phyloP scores from a whole-genome alignment of 2,329 filamentous ascomycete species.

The Trichophyton benhamiae region DNA sequence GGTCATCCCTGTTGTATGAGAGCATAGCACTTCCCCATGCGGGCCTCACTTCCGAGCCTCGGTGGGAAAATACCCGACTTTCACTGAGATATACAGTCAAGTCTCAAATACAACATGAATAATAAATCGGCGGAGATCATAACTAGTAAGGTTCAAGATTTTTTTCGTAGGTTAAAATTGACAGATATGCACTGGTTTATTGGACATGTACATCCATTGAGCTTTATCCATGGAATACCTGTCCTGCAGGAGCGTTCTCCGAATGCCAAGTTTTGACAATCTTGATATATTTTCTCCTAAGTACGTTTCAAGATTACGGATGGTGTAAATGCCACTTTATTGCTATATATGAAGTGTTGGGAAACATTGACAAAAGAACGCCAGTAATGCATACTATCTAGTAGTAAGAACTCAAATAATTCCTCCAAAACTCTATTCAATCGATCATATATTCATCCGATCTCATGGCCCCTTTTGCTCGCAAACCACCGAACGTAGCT shows the following conservation, averaged over 20 bases:
- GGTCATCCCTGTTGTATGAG: neutral
- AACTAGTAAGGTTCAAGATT: neutral
- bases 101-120: neutral
- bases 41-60: constrained; percentile 2
- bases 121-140: neutral
- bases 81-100: neutral
- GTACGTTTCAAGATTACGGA: neutral
- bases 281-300: too few species aligned
- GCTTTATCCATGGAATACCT: too few species aligned
- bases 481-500: neutral
- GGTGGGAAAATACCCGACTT: neutral
- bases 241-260: too few species aligned
- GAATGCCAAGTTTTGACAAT: too few species aligned
- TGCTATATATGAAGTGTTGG: neutral
- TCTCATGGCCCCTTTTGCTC: neutral
- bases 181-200: too few species aligned
- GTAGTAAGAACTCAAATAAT: neutral
- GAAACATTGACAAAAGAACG: neutral
- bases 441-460: neutral
- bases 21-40: neutral
- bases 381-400: neutral
- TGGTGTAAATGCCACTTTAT: neutral
- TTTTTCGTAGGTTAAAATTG: neutral
- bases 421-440: neutral
- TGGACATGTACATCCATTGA: too few species aligned